These are phyloP conservation scores for Venustampulla echinocandica DNA, from an alignment of 495 filamentous ascomycete genomes.

Conservation along the genomic window DNA sequence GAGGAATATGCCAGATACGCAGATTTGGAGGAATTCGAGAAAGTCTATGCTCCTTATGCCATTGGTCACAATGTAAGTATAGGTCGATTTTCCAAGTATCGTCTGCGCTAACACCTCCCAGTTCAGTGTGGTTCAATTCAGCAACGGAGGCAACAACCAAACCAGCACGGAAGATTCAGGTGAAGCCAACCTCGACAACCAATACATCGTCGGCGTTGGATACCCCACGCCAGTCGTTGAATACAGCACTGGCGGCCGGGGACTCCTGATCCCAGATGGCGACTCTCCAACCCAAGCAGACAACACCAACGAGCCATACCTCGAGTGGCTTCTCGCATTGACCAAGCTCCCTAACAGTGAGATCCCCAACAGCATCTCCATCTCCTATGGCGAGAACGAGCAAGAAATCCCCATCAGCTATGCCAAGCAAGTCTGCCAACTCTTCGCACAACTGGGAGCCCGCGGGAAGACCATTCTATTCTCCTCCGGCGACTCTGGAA, in stretches of 20 bases:
- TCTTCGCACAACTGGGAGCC: slow-evolving; percentile 61
- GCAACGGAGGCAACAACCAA: slow-evolving; percentile 53
- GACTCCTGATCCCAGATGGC: slow-evolving; percentile 46
- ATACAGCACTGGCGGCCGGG: slow-evolving; percentile 58
- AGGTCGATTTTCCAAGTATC: neutral
- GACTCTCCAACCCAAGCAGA: slow-evolving; percentile 35
- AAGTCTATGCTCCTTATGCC: slow-evolving; percentile 40
- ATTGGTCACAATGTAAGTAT: slow-evolving; percentile 15
- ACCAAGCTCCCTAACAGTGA: slow-evolving; percentile 44
- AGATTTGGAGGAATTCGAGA: slow-evolving; percentile 48
- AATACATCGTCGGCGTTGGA: slow-evolving; percentile 54
- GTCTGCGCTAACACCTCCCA: slow-evolving; percentile 8
- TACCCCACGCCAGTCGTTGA: slow-evolving; percentile 50
- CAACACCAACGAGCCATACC: slow-evolving; percentile 66
- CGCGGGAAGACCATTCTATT: slow-evolving; percentile 67
- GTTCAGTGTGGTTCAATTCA: slow-evolving; percentile 54
- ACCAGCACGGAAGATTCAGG: slow-evolving; percentile 31
- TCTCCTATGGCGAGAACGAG: slow-evolving; percentile 63
- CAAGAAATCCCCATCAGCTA: slow-evolving; percentile 55
- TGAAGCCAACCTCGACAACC: slow-evolving; percentile 65
- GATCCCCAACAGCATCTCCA: slow-evolving; percentile 62
- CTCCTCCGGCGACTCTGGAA: slow-evolving; percentile 62
- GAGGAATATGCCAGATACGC: slow-evolving; percentile 55
- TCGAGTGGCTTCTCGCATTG: slow-evolving; percentile 66
- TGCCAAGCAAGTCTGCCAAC: slow-evolving; percentile 47